Evolutionary conservation across 371 early-diverging fungal genomes (phyloP).

Genomic region (Homolaphlyctis polyrhiza): DNA sequence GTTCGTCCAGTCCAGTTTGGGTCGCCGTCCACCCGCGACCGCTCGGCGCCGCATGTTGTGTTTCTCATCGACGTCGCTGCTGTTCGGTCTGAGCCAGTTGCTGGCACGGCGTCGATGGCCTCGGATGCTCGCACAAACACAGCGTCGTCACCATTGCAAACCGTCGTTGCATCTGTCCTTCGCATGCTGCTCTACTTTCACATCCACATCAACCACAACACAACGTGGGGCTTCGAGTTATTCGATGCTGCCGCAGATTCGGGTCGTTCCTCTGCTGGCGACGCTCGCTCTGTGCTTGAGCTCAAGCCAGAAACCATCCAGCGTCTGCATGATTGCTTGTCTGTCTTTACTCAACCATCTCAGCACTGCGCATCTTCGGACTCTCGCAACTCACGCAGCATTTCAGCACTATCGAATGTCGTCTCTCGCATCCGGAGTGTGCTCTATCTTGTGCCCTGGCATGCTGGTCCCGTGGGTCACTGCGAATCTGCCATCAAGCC

Average conservation of each 20-base stretch:
- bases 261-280: background rate
- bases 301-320: background rate
- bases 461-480: background rate
- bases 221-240: background rate
- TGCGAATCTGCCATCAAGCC: background rate
- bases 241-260: background rate
- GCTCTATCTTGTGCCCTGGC: background rate
- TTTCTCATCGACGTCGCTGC: slow-evolving; percentile 2
- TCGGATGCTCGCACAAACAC: no score
- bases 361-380: background rate
- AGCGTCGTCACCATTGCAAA: no score
- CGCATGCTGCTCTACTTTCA: background rate
- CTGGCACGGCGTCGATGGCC: no score
- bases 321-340: background rate
- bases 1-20: background rate
- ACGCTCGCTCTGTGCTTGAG: background rate
- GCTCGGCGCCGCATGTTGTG: background rate
- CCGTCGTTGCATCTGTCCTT: background rate
- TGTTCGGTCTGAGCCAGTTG: no score
- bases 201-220: background rate
- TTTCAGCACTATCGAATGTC: no score
- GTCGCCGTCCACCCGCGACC: background rate
- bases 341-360: background rate
- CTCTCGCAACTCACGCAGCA: no score
- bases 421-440: no score